These are phyloP conservation scores for Ceriops decandra DNA, from an alignment of 345 rosid genomes.

Conservation along the genomic window DNA sequence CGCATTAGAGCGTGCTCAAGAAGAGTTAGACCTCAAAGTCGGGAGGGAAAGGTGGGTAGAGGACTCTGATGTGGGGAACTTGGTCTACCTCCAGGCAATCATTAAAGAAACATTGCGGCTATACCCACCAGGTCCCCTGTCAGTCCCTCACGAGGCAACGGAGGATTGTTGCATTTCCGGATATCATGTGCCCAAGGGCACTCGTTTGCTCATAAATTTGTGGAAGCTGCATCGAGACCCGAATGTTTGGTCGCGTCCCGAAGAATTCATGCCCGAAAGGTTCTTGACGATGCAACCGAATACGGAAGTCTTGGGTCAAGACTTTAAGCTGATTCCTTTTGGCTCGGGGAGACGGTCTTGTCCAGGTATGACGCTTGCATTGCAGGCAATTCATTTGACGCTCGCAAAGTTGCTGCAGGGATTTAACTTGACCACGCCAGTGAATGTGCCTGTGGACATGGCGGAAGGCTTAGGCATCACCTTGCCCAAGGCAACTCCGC, in stretches of 20 bases:
- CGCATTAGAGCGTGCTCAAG: slow-evolving; percentile 32
- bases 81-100: slow-evolving; percentile 29
- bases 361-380: slow-evolving; percentile 31
- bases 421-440: slow-evolving; percentile 15
- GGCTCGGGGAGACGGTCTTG: slow-evolving; percentile 31
- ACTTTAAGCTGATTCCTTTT: slow-evolving; percentile 31
- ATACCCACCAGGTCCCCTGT: slow-evolving; percentile 20
- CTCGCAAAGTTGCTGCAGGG: slow-evolving; percentile 24
- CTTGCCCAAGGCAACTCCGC: slow-evolving; percentile 17
- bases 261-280: slow-evolving; percentile 27
- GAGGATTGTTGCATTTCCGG: slow-evolving; percentile 7
- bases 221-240: slow-evolving; percentile 30
- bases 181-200: slow-evolving; percentile 17
- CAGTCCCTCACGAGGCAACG: slow-evolving; percentile 17
- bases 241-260: slow-evolving; percentile 20
- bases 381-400: slow-evolving; percentile 21
- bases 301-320: slow-evolving; percentile 18
- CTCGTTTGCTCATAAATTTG: slow-evolving; percentile 16
- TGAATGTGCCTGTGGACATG: slow-evolving; percentile 10
- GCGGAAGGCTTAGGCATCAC: slow-evolving; percentile 11
- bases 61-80: slow-evolving; percentile 37
- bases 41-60: slow-evolving; percentile 35
- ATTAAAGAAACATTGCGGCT: slow-evolving; percentile 24
- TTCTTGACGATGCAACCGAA: slow-evolving; percentile 12
- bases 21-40: slow-evolving; percentile 30